Evolutionary conservation across 2,329 filamentous ascomycete species (phyloP), one percentile per base, ranked within the genome.

Genomic region (Ophiobolus disseminans): DNA sequence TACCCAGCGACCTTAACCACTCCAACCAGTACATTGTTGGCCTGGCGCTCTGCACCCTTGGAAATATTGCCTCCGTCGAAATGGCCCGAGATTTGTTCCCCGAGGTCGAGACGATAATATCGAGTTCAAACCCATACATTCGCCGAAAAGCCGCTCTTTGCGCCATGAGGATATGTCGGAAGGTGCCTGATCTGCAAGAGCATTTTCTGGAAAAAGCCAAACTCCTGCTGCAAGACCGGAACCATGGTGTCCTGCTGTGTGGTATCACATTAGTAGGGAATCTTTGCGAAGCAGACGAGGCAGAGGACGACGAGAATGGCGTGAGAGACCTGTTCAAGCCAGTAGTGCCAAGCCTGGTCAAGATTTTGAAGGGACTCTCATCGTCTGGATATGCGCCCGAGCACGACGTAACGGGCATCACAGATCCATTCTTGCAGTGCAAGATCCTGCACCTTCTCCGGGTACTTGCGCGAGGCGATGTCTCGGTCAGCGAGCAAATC

Each of bases 1-100:
- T n/a, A 9, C 23, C 21, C 63, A 97, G 93, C 81, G 94, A 97
- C 70, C 82, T 99, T 47, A 91, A 92, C 65, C 94, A 99, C 76
- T 92, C 91, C 45, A 99, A 99, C 73, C 94, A 99, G 76, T 99
- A 99, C 75, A 91, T 99, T 54, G 94, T 97, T 62, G 94, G 95
- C 19, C 87, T 99, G 41, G 94, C 94, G 52, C 86, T 99, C 23
- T 97, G 93, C 73, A 97, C 95, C 0, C 84, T 99, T 16, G 94
- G 93, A 61, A 99, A 99, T 73, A 99, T 99, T 64, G 93, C 95
- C 50, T 97, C 93, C 1, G 82, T 97, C 67, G 94, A 99, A 74
- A 99, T 99, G 94, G 96, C 94, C 14, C 84, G 94, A 80, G 94
- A 99, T 76, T 80, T 99, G 16, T 99, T 99, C 74, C 85, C 91